phyloP scores from a whole-genome alignment of 495 filamentous ascomycete genomes.

The Acidomyces sp. region DNA sequence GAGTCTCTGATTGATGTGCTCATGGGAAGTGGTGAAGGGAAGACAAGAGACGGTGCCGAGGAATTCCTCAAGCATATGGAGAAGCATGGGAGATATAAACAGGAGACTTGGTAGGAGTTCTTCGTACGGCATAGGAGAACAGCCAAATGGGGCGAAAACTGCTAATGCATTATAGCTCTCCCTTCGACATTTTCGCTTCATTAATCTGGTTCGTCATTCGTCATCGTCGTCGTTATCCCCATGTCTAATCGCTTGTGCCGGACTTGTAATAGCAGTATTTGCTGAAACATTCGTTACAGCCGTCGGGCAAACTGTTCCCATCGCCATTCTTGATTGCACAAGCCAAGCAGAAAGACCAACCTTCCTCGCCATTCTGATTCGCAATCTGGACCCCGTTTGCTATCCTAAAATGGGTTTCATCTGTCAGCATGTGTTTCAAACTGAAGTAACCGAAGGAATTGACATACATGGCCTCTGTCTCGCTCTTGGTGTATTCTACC shows the following conservation, averaged over 20 bases:
- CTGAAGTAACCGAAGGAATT: too few species aligned
- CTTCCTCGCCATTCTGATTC: constrained; percentile 21
- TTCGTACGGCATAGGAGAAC: too few species aligned
- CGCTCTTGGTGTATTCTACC: constrained; percentile 26
- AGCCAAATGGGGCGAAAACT: too few species aligned
- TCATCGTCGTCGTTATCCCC: too few species aligned
- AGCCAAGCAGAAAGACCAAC: constrained; percentile 31
- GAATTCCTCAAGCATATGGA: constrained; percentile 48
- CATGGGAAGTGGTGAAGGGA: constrained; percentile 1
- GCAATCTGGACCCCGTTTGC: constrained; percentile 31
- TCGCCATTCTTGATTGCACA: constrained; percentile 33
- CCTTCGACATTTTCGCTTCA: too few species aligned
- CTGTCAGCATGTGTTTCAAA: too few species aligned
- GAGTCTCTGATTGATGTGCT: constrained; percentile 60
- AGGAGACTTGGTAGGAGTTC: constrained; percentile 74
- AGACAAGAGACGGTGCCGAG: constrained; percentile 41
- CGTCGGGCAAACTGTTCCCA: constrained; percentile 21
- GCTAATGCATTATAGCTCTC: too few species aligned
- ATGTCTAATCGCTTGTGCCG: constrained; percentile 3
- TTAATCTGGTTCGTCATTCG: too few species aligned
- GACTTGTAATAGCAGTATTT: constrained; percentile 26
- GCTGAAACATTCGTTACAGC: constrained; percentile 31
- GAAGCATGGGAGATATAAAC: constrained; percentile 55
- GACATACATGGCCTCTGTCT: constrained; percentile 32
- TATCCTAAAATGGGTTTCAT: too few species aligned